A percentile compares a stretch with the other conserved stretches of the same genome.
Conservation (phyloP, 768 basidiomycete genomes). For the Ramaria sp. region DNA sequence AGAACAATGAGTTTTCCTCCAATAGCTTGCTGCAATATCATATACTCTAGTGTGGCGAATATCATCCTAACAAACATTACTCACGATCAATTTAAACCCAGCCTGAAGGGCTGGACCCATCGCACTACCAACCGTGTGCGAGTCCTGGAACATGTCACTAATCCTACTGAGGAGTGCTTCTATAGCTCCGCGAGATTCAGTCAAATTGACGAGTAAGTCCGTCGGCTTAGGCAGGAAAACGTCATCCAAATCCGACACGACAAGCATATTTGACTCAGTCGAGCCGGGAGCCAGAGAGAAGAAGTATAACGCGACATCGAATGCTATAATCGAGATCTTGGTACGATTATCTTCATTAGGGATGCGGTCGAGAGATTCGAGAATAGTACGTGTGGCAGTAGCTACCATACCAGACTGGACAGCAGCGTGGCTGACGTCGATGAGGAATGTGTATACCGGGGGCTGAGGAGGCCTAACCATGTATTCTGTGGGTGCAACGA, state of each 20-base stretch:
- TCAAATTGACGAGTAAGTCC: constrained; percentile 91
- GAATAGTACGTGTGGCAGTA: constrained; percentile 90
- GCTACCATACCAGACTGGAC: constrained; percentile 97
- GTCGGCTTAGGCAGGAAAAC: constrained; percentile 96
- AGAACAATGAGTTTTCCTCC: constrained; percentile 91
- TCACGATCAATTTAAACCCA: constrained; percentile 88
- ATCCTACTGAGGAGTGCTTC: constrained; percentile 75
- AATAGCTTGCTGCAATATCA: constrained; percentile 55
- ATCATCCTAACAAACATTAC: constrained; percentile 11
- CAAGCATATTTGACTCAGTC: constrained; percentile 85
- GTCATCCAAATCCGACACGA: constrained; percentile 94
- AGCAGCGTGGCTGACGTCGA: constrained; percentile 90
- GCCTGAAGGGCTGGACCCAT: constrained; percentile 92
- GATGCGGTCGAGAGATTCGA: constrained; percentile 90
- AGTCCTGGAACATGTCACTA: constrained; percentile 98
- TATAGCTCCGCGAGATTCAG: constrained; percentile 68
- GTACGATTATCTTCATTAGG: constrained; percentile 92
- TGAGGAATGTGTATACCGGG: constrained; percentile 92
- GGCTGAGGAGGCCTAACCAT: constrained; percentile 99
- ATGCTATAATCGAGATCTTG: constrained; percentile 86
- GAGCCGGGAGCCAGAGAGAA: constrained; percentile 79
- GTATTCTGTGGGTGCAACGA: constrained; percentile 95
- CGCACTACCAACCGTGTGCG: constrained; percentile 84
- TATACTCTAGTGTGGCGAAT: not conserved
- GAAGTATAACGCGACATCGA: constrained; percentile 89